phyloP scores from a whole-genome alignment of 225 moss, liverwort and hornwort genomes.

The Polytrichum formosum region DNA sequence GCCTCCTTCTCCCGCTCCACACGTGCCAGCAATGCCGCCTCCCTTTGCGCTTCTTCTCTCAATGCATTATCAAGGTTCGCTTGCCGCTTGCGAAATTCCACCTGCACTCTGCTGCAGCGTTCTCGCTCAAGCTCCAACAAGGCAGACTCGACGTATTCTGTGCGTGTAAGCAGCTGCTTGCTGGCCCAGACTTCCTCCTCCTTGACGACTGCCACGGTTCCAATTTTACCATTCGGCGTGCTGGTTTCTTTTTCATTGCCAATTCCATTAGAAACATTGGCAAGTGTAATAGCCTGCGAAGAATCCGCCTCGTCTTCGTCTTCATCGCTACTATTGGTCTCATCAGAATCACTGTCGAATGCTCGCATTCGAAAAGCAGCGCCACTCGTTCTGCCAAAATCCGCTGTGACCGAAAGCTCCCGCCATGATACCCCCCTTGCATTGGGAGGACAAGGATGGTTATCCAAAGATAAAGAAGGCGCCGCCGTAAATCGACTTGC shows the following conservation, averaged over 20 bases:
- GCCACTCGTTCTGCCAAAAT: constrained; percentile 71
- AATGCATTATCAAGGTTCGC: constrained; percentile 54
- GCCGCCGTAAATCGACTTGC: constrained; percentile 9
- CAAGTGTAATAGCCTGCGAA: background rate
- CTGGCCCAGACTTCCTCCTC: constrained; percentile 37
- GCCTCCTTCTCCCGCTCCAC: constrained; percentile 66
- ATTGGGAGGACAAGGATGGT: constrained; percentile 28
- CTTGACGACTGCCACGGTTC: constrained; percentile 1
- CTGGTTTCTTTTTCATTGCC: constrained; percentile 18
- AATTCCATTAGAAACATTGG: background rate
- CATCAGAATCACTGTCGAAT: constrained; percentile 52
- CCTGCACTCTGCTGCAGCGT: constrained; percentile 79
- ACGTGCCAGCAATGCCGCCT: constrained; percentile 46
- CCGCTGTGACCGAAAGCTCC: constrained; percentile 63
- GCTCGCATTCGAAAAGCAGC: constrained; percentile 63
- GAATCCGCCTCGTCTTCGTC: constrained; percentile 47
- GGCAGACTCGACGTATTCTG: constrained; percentile 77
- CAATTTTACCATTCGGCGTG: background rate
- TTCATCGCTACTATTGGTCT: constrained; percentile 49
- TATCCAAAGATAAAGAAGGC: constrained; percentile 25
- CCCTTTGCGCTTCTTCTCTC: constrained; percentile 62
- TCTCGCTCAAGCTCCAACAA: constrained; percentile 72
- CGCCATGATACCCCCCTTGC: constrained; percentile 69
- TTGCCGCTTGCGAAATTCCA: constrained; percentile 63
- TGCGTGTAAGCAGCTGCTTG: constrained; percentile 63